Evolutionary conservation across 2,329 filamentous ascomycete species (phyloP).

Genomic region (Simplicillium sp.): DNA sequence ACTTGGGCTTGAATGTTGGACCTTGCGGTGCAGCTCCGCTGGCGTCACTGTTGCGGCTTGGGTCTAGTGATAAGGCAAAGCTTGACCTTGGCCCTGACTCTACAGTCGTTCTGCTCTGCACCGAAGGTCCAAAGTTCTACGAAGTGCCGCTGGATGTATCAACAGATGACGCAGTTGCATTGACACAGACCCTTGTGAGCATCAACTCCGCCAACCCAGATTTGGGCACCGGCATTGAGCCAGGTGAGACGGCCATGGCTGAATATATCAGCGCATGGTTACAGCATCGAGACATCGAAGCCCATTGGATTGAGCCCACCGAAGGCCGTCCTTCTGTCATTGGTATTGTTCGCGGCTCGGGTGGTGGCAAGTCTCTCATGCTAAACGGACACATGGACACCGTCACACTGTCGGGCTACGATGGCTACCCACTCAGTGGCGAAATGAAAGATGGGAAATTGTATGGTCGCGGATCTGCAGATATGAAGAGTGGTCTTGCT

Average conservation of each 20-base stretch:
- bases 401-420: constrained; percentile 36
- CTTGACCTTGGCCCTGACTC: constrained; percentile 35
- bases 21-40: constrained; percentile 53
- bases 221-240: constrained; percentile 28
- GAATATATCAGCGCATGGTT: constrained; percentile 38
- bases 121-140: constrained; percentile 31
- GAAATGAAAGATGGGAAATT: constrained; percentile 26
- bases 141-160: constrained; percentile 29
- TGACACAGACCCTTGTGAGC: constrained; percentile 34
- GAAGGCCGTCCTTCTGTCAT: constrained; percentile 40
- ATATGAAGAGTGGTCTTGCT: constrained; percentile 44
- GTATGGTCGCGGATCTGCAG: constrained; percentile 35
- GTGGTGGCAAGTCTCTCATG: constrained; percentile 38
- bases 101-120: constrained; percentile 56
- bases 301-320: constrained; percentile 35
- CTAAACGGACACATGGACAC: constrained; percentile 45
- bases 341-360: constrained; percentile 34
- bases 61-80: constrained; percentile 18
- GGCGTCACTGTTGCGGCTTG: constrained; percentile 45
- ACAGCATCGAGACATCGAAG: constrained; percentile 39
- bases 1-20: constrained; percentile 37
- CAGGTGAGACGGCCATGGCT: constrained; percentile 35
- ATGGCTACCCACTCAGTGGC: constrained; percentile 33
- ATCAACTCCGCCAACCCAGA: constrained; percentile 41
- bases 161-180: constrained; percentile 25